Conservation (phyloP, 176 grass and related monocot species). For the Carex parvula region DNA sequence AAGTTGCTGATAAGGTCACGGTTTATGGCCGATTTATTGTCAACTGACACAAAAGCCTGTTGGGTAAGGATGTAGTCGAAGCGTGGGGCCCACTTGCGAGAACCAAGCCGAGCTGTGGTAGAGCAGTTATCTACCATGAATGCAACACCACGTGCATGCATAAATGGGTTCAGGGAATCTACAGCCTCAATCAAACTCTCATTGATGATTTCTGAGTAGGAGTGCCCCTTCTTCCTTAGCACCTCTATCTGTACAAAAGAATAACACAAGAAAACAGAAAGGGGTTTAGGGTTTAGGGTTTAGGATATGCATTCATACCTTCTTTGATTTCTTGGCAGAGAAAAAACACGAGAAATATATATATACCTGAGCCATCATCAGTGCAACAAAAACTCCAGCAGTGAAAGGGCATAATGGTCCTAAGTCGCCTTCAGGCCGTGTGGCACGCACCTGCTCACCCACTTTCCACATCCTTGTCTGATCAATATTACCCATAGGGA, state of each 20-base stretch:
- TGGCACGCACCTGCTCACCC: constrained; percentile 53
- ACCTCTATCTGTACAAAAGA: constrained; percentile 55
- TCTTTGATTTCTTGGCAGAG: neutral
- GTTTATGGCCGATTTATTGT: constrained; percentile 49
- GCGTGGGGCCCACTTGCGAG: constrained; percentile 86
- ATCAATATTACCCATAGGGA: constrained; percentile 74
- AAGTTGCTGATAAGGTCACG: constrained; percentile 90
- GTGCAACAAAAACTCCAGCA: constrained; percentile 62
- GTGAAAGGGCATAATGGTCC: constrained; percentile 45
- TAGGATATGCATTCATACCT: neutral
- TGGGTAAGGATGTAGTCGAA: constrained; percentile 91
- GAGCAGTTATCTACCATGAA: constrained; percentile 99
- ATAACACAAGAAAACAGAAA: neutral
- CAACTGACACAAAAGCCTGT: constrained; percentile 60
- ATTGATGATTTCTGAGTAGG: constrained; percentile 86
- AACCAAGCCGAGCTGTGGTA: constrained; percentile 77
- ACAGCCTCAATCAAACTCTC: constrained; percentile 86
- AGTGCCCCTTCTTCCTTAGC: constrained; percentile 74
- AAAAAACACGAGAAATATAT: neutral
- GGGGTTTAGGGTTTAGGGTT: no score
- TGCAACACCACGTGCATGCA: constrained; percentile 87
- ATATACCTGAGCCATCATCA: constrained; percentile 88
- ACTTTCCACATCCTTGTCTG: constrained; percentile 86
- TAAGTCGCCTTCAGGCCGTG: constrained; percentile 45
- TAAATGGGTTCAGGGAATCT: constrained; percentile 87